Percentiles rank a stretch among this genome's conserved stretches.
phyloP scores from a whole-genome alignment of 768 basidiomycete genomes.

The Wakefieldia striispora region DNA sequence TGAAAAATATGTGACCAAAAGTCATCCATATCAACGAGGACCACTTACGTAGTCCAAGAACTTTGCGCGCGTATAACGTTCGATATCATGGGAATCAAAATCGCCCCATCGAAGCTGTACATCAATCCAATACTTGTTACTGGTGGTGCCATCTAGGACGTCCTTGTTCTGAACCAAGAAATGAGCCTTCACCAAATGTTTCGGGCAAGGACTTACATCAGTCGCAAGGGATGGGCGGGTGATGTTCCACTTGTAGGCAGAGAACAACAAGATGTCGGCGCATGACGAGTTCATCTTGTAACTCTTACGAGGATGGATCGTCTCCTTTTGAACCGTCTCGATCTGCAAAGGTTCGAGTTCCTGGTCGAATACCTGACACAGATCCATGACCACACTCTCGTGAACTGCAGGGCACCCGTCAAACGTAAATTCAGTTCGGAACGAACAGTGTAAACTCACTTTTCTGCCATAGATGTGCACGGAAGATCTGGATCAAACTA shows the following conservation, averaged over 20 bases:
- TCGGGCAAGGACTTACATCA: constrained; percentile 53
- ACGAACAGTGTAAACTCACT: constrained; percentile 52
- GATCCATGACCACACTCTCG: constrained; percentile 90
- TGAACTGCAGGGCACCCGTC: constrained; percentile 52
- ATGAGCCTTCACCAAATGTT: constrained; percentile 4
- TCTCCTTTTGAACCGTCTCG: constrained; percentile 99
- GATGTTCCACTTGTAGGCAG: constrained; percentile 98
- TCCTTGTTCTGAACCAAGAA: constrained; percentile 69
- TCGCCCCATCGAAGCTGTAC: constrained; percentile 96
- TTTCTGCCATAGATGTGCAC: constrained; percentile 99
- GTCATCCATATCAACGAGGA: neutral
- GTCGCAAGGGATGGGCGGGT: constrained; percentile 93
- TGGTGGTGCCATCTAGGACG: constrained; percentile 94
- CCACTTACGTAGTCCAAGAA: constrained; percentile 90
- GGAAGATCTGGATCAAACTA: constrained; percentile 99
- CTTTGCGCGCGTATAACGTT: constrained; percentile 97
- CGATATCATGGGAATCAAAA: constrained; percentile 98
- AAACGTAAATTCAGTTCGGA: constrained; percentile 10
- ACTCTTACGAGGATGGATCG: constrained; percentile 98
- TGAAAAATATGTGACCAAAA: constrained; percentile 24
- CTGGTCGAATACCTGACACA: constrained; percentile 99
- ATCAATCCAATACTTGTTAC: constrained; percentile 98
- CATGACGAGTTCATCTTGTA: constrained; percentile 99
- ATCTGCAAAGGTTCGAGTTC: constrained; percentile 97
- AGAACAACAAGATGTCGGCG: constrained; percentile 96